phyloP scores from a whole-genome alignment of 352 stramenopile genomes.

The Globisporangium takayamanum region DNA sequence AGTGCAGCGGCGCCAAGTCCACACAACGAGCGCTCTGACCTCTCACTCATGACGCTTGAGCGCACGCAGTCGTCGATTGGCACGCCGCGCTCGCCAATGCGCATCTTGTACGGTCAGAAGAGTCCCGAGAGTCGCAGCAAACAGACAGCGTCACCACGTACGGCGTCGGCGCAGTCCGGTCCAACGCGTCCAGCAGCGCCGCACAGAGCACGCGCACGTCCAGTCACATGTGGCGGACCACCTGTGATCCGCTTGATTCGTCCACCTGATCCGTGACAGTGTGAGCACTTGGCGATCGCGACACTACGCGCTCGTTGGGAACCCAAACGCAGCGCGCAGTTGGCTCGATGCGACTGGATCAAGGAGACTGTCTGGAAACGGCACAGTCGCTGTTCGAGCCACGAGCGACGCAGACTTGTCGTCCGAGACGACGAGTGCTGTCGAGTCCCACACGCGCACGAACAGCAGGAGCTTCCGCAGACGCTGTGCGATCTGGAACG shows the following conservation, averaged over 20 bases:
- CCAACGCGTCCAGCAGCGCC: conserved; percentile 6
- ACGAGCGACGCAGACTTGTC: conserved; percentile 19
- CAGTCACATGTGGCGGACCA: conserved; percentile 36
- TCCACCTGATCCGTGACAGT: conserved; percentile 16
- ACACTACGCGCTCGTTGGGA: conserved; percentile 8
- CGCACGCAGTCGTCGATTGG: neutral
- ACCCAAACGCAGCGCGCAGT: conserved; percentile 34
- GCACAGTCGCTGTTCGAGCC: conserved; percentile 16
- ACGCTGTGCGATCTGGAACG: conserved; percentile 40
- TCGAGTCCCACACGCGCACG: conserved; percentile 44
- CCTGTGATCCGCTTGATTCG: conserved; percentile 39
- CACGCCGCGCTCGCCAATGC: conserved; percentile 7
- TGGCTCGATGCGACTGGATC: conserved; percentile 10
- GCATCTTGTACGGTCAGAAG: conserved; percentile 13
- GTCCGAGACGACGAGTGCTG: conserved; percentile 18
- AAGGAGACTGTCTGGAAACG: conserved; percentile 35
- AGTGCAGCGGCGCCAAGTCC: neutral
- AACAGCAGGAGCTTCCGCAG: conserved; percentile 49
- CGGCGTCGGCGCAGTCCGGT: conserved; percentile 1
- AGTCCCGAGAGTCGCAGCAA: conserved; percentile 1
- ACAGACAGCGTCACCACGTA: neutral
- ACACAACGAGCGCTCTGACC: neutral
- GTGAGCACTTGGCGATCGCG: neutral
- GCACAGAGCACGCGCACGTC: conserved; percentile 15
- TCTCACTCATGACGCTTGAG: neutral